Base-by-base conservation (phyloP, 2,329 filamentous ascomycete species). In the Beauveria sp. region DNA sequence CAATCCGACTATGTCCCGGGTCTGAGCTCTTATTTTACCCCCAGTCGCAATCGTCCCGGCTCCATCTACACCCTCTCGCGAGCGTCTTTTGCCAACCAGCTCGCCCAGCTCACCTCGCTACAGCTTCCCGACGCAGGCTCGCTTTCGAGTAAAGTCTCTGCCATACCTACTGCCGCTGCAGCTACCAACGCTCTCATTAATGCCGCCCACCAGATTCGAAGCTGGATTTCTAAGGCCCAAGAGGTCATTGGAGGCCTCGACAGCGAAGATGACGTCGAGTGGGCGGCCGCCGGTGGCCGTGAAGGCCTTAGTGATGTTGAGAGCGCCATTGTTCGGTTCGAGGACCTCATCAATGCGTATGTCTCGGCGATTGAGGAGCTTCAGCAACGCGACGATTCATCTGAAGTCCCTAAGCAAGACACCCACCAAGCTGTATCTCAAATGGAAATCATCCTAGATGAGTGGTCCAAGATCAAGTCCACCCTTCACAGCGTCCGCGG, bases 181-280 rank as follows among this genome's bases (percentile, higher is more conserved):
- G 95, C 93, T 28, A 86, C 91, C 10, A 89, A 86, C 63, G 91
- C 92, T 0, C 81, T 98, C 60, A 88, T 91, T 66, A 89, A 90
- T 66, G 91, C 93, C 12, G 91, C 93, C 5, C 91, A 96, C 64
- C 93, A 98, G 74, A 98, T 99, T 66, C 84, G 89, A 65, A 88
- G 89, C 69, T 99, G 95, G 95, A 96, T 97, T 70, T 84, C 84
- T 65, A 97, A 97, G 73, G 93, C 93, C 0, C 88, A 88, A 0
- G 91, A 96, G 68, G 93, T 98, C 38, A 86, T 99, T 58, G 84
- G 85, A 60, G 93, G 93, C 5, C 79, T 99, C 47, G 92, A 98
- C 72, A 92, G 93, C 58, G 93, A 98, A 65, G 95, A 98, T 72
- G 95, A 99, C 71, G 92, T 98, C 18, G 93, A 98, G 73, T 99